Evolutionary conservation across 345 rosid genomes (phyloP).

Genomic region (Murraya koenigii): DNA sequence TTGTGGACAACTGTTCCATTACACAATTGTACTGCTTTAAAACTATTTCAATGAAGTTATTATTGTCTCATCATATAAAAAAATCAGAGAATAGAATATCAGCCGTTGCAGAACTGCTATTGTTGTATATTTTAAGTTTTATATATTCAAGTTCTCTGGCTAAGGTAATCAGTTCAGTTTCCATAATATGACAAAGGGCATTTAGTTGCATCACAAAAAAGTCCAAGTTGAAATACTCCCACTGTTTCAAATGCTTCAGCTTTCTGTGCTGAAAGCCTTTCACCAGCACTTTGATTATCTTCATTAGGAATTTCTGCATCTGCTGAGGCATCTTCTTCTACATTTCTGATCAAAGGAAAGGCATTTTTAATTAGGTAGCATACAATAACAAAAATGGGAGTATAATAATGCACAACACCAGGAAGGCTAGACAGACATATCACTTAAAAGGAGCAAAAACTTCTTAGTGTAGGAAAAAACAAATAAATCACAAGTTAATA

Average conservation of each 20-base stretch:
- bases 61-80: background rate
- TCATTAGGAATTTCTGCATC: constrained; percentile 53
- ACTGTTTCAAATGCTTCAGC: constrained; percentile 49
- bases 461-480: background rate
- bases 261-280: constrained; percentile 47
- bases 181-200: background rate
- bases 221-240: constrained; percentile 26
- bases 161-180: background rate
- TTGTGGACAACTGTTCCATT: background rate
- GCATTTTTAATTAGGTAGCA: constrained; percentile 2
- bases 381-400: background rate
- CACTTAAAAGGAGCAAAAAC: background rate
- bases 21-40: background rate
- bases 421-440: background rate
- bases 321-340: constrained; percentile 48
- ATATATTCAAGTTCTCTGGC: background rate
- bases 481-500: background rate
- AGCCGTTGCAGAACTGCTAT: constrained; percentile 1
- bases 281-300: constrained; percentile 48
- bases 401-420: background rate
- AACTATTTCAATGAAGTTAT: background rate
- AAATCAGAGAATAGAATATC: background rate
- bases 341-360: constrained; percentile 44
- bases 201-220: background rate
- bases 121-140: background rate